These are phyloP conservation scores for Pseudopithomyces chartarum DNA, from an alignment of 2,329 filamentous ascomycete genomes.

Conservation along the genomic window DNA sequence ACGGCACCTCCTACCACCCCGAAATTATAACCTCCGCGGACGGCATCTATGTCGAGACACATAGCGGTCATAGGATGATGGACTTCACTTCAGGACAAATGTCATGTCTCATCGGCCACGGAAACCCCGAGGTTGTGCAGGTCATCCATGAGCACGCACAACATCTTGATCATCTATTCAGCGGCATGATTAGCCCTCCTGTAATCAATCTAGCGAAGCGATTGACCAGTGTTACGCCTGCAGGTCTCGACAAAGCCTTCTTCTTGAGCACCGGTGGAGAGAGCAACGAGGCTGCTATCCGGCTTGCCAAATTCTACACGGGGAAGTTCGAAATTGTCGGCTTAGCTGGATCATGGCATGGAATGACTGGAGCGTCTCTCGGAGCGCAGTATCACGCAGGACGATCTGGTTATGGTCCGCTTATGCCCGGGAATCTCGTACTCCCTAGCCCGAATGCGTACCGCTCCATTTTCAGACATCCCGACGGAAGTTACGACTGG, in stretches of 20 bases:
- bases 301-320: constrained; percentile 67
- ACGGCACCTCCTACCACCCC: constrained; percentile 31
- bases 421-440: constrained; percentile 60
- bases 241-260: constrained; percentile 39
- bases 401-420: constrained; percentile 52
- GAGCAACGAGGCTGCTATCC: constrained; percentile 64
- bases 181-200: constrained; percentile 42
- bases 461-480: constrained; percentile 63
- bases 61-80: constrained; percentile 37
- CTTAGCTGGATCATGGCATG: constrained; percentile 65
- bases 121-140: constrained; percentile 39
- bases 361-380: constrained; percentile 60
- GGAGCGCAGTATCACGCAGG: constrained; percentile 61
- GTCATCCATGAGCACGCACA: constrained; percentile 32
- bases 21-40: constrained; percentile 36
- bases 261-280: constrained; percentile 43
- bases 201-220: constrained; percentile 39
- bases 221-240: constrained; percentile 29
- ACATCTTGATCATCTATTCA: constrained; percentile 41
- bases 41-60: constrained; percentile 36
- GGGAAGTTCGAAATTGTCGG: constrained; percentile 69
- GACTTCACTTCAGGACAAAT: constrained; percentile 39
- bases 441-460: constrained; percentile 67
- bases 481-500: constrained; percentile 69
- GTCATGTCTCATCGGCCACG: constrained; percentile 36